Conservation (phyloP, 306 rosid species). For the Oemleria cerasiformis region DNA sequence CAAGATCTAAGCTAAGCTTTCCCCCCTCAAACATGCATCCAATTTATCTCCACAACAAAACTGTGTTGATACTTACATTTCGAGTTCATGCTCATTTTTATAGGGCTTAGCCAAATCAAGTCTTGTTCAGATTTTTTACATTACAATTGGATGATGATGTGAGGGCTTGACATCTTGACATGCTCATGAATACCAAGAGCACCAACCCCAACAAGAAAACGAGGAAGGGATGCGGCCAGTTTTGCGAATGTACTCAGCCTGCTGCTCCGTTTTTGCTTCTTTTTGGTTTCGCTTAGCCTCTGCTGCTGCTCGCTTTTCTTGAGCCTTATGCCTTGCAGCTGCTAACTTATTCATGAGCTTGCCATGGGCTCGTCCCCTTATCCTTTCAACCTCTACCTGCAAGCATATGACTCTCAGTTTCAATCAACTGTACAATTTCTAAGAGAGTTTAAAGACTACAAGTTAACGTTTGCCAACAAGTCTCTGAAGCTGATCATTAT, state of each 20-base stretch:
- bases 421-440: background rate
- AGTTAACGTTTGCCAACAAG: background rate
- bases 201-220: conserved; percentile 70
- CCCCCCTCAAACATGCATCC: background rate
- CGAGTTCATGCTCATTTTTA: background rate
- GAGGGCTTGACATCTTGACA: conserved; percentile 5
- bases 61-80: background rate
- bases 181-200: conserved; percentile 39
- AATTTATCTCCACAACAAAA: background rate
- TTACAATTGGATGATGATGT: background rate
- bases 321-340: conserved; percentile 76
- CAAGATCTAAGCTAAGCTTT: background rate
- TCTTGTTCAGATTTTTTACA: conserved; percentile 5
- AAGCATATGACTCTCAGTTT: conserved; percentile 11
- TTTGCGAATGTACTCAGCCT: conserved; percentile 67
- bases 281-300: conserved; percentile 66
- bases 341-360: conserved; percentile 85
- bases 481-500: background rate
- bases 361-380: conserved; percentile 66
- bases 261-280: conserved; percentile 78
- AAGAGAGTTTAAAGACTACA: background rate
- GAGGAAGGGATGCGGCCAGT: conserved; percentile 76
- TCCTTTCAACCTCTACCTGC: conserved; percentile 90
- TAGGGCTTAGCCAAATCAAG: background rate
- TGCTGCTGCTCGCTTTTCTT: conserved; percentile 79